Conservation (phyloP, 2,329 filamentous ascomycete genomes). For the Colletotrichum magnum region DNA sequence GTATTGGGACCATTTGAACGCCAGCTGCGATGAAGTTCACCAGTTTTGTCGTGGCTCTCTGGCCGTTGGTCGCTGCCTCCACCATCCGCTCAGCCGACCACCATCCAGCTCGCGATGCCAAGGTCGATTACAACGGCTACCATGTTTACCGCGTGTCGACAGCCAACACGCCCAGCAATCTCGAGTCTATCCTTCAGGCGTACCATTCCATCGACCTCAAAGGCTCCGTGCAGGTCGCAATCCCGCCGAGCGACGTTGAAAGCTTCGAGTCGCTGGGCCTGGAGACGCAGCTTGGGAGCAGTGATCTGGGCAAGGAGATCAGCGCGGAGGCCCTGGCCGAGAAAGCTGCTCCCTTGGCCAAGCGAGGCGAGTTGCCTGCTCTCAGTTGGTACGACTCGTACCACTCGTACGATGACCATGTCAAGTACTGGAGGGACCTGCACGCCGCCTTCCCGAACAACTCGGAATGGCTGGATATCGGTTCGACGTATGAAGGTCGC, state of each 20-base stretch:
- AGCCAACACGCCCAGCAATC: constrained; percentile 36
- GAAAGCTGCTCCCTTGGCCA: constrained; percentile 35
- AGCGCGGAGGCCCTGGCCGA: constrained; percentile 46
- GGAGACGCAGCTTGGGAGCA: constrained; percentile 45
- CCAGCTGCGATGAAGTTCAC: constrained; percentile 35
- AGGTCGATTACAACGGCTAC: constrained; percentile 50
- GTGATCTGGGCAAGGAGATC: constrained; percentile 48
- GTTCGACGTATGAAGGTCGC: constrained; percentile 60
- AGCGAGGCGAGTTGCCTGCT: constrained; percentile 50
- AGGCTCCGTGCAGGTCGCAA: constrained; percentile 49
- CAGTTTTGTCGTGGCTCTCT: constrained; percentile 15
- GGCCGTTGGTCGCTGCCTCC: constrained; percentile 17
- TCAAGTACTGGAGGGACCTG: constrained; percentile 63
- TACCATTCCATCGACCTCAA: constrained; percentile 46
- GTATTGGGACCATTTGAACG: background rate
- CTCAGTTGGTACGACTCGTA: constrained; percentile 67
- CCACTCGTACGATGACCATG: constrained; percentile 67
- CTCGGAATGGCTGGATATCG: constrained; percentile 61
- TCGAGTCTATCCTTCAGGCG: constrained; percentile 41
- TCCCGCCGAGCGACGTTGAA: constrained; percentile 47
- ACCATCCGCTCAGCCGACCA: background rate
- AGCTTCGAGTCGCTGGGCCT: constrained; percentile 47
- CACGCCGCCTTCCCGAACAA: constrained; percentile 59
- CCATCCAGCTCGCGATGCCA: constrained; percentile 7
- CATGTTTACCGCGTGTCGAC: constrained; percentile 48